A percentile compares a stretch with the other conserved stretches of the same genome.
Conservation (phyloP, 2,329 filamentous ascomycete genomes). For the Arachnopeziza araneosa region DNA sequence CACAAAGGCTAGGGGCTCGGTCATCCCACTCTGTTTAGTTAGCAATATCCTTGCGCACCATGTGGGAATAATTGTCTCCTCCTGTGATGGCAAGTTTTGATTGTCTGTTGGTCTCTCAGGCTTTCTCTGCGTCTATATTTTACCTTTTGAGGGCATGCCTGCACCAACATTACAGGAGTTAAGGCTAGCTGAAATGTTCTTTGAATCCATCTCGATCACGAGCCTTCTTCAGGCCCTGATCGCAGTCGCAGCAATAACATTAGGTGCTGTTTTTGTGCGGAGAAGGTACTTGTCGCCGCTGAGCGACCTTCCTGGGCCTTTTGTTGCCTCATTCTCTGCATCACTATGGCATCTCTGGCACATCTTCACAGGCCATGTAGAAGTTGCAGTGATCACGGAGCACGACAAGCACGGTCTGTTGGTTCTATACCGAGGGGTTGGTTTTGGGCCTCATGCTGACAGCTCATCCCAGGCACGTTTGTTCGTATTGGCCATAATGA, state of each 20-base stretch:
- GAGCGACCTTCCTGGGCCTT: conserved; percentile 37
- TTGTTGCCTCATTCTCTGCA: conserved; percentile 35
- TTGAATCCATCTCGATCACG: neutral
- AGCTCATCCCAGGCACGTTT: conserved; percentile 31
- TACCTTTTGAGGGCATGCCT: neutral
- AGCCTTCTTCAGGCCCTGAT: conserved; percentile 3
- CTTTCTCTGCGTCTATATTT: neutral
- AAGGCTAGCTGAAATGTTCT: neutral
- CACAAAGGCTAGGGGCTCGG: no score
- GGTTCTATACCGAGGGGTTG: neutral
- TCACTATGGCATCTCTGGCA: conserved; percentile 36
- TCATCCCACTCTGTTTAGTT: no score
- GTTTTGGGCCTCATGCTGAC: neutral
- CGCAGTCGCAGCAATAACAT: neutral
- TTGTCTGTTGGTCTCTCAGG: no score
- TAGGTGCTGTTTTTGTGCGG: neutral
- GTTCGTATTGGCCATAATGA: conserved; percentile 40
- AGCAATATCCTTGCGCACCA: no score
- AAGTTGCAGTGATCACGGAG: conserved; percentile 32
- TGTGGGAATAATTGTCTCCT: no score
- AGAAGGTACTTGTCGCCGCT: conserved; percentile 7
- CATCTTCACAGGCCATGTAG: conserved; percentile 34
- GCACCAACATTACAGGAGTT: neutral
- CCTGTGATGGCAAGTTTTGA: no score
- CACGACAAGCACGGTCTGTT: conserved; percentile 36